Percentiles rank a stretch among this genome's conserved stretches.
These are phyloP conservation scores for Lathyrus oleraceus DNA, from an alignment of 306 rosid genomes.

Conservation along the genomic window DNA sequence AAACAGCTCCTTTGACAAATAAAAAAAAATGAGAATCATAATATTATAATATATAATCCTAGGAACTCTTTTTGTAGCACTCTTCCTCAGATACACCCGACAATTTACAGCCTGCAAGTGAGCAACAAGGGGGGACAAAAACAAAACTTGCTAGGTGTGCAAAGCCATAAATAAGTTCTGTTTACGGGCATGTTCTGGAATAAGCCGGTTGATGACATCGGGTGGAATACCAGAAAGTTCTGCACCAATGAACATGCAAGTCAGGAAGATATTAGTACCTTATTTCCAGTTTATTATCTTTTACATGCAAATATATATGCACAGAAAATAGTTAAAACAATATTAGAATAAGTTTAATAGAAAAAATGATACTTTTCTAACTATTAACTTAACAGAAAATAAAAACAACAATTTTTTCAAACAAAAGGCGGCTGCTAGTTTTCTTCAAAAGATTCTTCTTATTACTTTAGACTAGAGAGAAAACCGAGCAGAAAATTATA, in stretches of 20 bases:
- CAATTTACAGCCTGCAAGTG: slow-evolving; percentile 46
- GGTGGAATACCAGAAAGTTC: slow-evolving; percentile 85
- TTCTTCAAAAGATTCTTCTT: background rate
- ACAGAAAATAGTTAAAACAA: too few species aligned
- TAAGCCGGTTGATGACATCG: slow-evolving; percentile 66
- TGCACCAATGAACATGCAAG: slow-evolving; percentile 42
- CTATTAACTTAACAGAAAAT: background rate
- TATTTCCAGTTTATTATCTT: background rate
- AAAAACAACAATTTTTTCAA: background rate
- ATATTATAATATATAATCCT: slow-evolving; percentile 36
- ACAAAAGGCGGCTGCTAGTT: background rate
- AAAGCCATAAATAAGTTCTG: slow-evolving; percentile 97
- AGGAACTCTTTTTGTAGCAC: slow-evolving; percentile 50
- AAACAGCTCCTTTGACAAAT: slow-evolving; percentile 47
- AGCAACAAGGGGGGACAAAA: slow-evolving; percentile 13
- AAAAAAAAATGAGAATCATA: slow-evolving; percentile 20
- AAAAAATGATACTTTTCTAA: too few species aligned
- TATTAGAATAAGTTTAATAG: too few species aligned
- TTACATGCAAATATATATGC: background rate
- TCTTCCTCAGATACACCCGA: slow-evolving; percentile 42
- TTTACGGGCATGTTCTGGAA: slow-evolving; percentile 96
- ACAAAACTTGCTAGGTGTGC: slow-evolving; percentile 62
- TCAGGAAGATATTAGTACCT: background rate
- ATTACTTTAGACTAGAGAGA: background rate
- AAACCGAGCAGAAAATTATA: background rate